A percentile compares a stretch with the other conserved stretches of the same genome.
Evolutionary conservation across 2,329 filamentous ascomycete genomes (phyloP).

Genomic region (Polytolypa hystricis): DNA sequence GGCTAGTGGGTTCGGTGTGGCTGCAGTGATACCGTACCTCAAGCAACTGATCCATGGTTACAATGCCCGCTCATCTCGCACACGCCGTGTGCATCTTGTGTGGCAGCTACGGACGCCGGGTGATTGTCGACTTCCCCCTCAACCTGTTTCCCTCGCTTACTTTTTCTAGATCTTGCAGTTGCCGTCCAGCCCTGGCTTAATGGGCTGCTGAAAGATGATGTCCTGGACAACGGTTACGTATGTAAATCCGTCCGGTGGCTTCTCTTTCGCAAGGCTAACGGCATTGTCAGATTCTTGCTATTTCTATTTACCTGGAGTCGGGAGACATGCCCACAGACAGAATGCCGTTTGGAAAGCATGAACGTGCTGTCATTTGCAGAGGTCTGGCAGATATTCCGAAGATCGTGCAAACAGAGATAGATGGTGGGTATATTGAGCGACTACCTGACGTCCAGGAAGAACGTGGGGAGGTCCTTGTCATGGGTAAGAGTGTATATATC

Average conservation of each 20-base stretch:
- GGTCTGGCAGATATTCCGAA: slow-evolving; percentile 12
- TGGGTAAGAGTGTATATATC: too few relatives aligned
- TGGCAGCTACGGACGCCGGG: slow-evolving; percentile 21
- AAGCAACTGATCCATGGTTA: slow-evolving; percentile 27
- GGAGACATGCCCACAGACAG: slow-evolving; percentile 10
- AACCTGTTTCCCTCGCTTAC: slow-evolving; percentile 5
- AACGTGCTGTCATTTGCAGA: slow-evolving; percentile 15
- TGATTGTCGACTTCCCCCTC: slow-evolving; percentile 7
- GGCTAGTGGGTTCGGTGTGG: slow-evolving; percentile 23
- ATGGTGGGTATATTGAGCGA: slow-evolving; percentile 14
- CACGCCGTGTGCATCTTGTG: slow-evolving; percentile 23
- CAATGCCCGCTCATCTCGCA: slow-evolving; percentile 18
- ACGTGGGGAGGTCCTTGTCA: slow-evolving; percentile 13
- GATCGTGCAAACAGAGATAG: slow-evolving; percentile 15
- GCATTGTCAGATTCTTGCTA: slow-evolving; percentile 15
- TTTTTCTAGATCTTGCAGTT: slow-evolving; percentile 11
- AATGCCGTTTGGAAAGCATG: slow-evolving; percentile 14
- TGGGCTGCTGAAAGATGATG: slow-evolving; percentile 16
- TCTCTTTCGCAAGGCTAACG: slow-evolving; percentile 9
- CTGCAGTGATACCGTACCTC: slow-evolving; percentile 22
- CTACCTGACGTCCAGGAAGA: slow-evolving; percentile 13
- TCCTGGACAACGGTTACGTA: slow-evolving; percentile 18
- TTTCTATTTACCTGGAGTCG: slow-evolving; percentile 17
- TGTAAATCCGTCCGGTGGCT: background rate
- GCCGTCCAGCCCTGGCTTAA: slow-evolving; percentile 14